Conservation (phyloP, 257 asterid genomes). For the Rhazya stricta region DNA sequence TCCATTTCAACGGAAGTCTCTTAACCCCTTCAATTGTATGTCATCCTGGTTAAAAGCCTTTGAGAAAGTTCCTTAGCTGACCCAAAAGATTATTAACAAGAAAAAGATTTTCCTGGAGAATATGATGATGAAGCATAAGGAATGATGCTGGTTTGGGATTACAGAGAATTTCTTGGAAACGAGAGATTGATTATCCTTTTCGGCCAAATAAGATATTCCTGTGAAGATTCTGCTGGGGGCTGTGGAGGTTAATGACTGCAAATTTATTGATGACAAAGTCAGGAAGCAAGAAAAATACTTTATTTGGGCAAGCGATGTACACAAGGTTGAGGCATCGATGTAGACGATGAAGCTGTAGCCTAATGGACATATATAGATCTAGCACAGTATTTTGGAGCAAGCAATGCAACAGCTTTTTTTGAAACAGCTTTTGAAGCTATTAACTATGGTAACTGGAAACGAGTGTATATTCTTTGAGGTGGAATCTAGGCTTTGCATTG, state of each 20-base stretch:
- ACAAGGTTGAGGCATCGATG: conserved; percentile 17
- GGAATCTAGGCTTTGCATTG: too few relatives aligned
- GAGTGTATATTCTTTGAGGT: too few relatives aligned
- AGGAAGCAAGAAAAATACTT: conserved; percentile 1
- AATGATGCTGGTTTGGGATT: conserved; percentile 3
- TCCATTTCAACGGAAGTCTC: conserved; percentile 17
- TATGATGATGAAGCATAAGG: conserved; percentile 8
- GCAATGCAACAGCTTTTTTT: background rate
- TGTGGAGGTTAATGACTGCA: background rate
- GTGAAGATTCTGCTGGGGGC: background rate
- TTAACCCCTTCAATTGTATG: background rate
- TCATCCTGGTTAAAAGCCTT: background rate
- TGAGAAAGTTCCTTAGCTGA: background rate
- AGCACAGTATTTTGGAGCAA: background rate
- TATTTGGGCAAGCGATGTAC: conserved; percentile 7
- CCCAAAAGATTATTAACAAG: background rate
- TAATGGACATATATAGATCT: background rate
- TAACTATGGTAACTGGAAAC: background rate
- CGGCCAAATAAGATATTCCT: background rate
- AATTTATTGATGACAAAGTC: background rate
- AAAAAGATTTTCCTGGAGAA: background rate
- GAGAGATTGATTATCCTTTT: background rate
- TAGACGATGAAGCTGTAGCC: conserved; percentile 15
- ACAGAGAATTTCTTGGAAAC: conserved; percentile 1
- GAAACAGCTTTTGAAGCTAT: background rate